These are phyloP conservation scores for Physcia stellaris DNA, from an alignment of 495 filamentous ascomycete genomes.

Conservation along the genomic window DNA sequence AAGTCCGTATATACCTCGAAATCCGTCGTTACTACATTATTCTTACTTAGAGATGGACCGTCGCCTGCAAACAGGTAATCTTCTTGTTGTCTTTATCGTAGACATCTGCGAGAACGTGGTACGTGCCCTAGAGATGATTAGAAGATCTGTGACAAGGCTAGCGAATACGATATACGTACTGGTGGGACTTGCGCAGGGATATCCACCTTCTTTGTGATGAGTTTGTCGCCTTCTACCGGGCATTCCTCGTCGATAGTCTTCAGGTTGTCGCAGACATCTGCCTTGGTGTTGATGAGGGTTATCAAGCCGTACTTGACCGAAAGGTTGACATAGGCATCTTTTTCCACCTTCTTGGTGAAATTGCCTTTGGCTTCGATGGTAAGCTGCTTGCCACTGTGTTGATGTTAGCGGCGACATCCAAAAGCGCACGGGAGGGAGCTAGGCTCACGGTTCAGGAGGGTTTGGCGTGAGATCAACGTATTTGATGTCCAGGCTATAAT, in stretches of 20 bases:
- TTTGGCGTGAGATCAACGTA: constrained; percentile 73
- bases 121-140: constrained; percentile 53
- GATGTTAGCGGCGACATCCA: constrained; percentile 1
- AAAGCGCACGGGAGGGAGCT: neutral
- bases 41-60: constrained; percentile 40
- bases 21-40: too few species aligned
- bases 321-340: constrained; percentile 66
- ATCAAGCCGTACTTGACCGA: constrained; percentile 92
- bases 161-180: constrained; percentile 48
- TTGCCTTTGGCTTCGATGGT: constrained; percentile 63
- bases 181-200: constrained; percentile 81
- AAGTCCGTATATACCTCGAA: too few species aligned
- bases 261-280: constrained; percentile 80
- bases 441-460: constrained; percentile 70
- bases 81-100: constrained; percentile 48
- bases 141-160: too few species aligned
- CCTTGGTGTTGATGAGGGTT: constrained; percentile 61
- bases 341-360: constrained; percentile 50
- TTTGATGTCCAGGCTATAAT: constrained; percentile 57
- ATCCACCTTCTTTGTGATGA: constrained; percentile 65
- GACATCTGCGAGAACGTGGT: constrained; percentile 78
- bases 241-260: constrained; percentile 78
- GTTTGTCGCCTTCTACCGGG: constrained; percentile 63
- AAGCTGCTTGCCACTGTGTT: constrained; percentile 59
- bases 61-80: constrained; percentile 73